Evolutionary conservation across 2,329 filamentous ascomycete genomes (phyloP).

Genomic region (Teratosphaeria gauchensis): DNA sequence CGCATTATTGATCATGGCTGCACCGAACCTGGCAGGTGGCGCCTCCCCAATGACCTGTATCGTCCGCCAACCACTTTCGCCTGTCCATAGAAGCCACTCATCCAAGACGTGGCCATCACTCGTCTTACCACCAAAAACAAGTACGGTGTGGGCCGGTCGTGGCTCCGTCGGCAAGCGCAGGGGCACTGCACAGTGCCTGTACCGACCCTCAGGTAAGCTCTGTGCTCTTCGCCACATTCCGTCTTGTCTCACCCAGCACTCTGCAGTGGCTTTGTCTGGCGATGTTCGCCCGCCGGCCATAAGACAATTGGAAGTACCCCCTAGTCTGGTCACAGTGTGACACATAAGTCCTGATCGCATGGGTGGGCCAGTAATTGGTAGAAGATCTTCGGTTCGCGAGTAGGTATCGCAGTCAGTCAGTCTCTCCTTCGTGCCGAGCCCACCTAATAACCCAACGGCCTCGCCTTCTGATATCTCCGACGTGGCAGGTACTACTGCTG

Average conservation of each 20-base stretch:
- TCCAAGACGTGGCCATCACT: constrained; percentile 32
- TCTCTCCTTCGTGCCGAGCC: constrained; percentile 39
- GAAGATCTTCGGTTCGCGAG: constrained; percentile 20
- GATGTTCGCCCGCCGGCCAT: constrained; percentile 72
- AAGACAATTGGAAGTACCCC: constrained; percentile 45
- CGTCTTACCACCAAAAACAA: constrained; percentile 39
- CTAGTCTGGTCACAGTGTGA: constrained; percentile 63
- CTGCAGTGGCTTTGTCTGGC: constrained; percentile 56
- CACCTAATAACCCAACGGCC: constrained; percentile 33
- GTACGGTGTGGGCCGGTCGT: constrained; percentile 26
- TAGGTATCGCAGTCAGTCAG: constrained; percentile 39
- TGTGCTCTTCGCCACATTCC: constrained; percentile 55
- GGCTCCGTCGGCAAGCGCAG: constrained; percentile 27
- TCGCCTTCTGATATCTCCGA: constrained; percentile 18
- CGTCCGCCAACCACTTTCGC: constrained; percentile 42
- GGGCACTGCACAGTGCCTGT: constrained; percentile 58
- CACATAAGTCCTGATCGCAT: constrained; percentile 48
- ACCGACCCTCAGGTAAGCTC: constrained; percentile 61
- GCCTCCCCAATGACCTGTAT: constrained; percentile 23
- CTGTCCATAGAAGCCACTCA: constrained; percentile 38
- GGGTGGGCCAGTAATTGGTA: constrained; percentile 18
- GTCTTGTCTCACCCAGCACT: constrained; percentile 65
- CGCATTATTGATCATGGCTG: constrained; percentile 39
- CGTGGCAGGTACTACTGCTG: constrained; percentile 26
- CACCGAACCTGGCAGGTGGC: constrained; percentile 48